Evolutionary conservation across 441 rosid genomes (phyloP).

Genomic region (Jatropha multifida): DNA sequence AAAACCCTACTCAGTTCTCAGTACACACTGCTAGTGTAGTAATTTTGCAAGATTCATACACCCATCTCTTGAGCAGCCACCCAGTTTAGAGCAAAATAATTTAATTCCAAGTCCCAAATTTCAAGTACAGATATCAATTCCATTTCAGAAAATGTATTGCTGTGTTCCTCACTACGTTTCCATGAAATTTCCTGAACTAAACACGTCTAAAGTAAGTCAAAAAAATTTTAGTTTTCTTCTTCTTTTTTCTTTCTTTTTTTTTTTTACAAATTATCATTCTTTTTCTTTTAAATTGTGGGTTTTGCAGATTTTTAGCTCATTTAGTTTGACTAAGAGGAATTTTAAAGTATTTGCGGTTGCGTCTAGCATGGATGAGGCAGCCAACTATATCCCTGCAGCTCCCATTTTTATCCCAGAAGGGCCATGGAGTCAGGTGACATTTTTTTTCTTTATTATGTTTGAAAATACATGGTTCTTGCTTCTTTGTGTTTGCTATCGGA

Average conservation of each 20-base stretch:
- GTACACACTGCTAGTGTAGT: not conserved
- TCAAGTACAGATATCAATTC: too few relatives aligned
- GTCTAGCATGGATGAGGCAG: slow-evolving; percentile 41
- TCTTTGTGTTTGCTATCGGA: not conserved
- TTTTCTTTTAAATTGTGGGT: not conserved
- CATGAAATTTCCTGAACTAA: slow-evolving; percentile 37
- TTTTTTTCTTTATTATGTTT: not conserved
- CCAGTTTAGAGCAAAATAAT: too few relatives aligned
- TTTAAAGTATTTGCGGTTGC: slow-evolving; percentile 38
- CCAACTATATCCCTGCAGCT: slow-evolving; percentile 69
- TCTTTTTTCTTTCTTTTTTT: not conserved
- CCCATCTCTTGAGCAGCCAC: not conserved
- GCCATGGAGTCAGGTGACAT: slow-evolving; percentile 74
- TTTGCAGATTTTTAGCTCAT: slow-evolving; percentile 32
- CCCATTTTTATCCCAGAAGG: slow-evolving; percentile 85
- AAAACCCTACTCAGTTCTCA: not conserved
- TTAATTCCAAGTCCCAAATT: too few relatives aligned
- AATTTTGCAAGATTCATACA: not conserved
- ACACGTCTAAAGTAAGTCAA: slow-evolving; percentile 42
- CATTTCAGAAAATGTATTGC: slow-evolving; percentile 32
- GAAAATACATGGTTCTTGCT: not conserved
- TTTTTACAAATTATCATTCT: not conserved
- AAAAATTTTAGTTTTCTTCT: not conserved
- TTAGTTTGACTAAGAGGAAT: slow-evolving; percentile 33
- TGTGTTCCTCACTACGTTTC: slow-evolving; percentile 36